A percentile compares a stretch with the other conserved stretches of the same genome.
Conservation (phyloP, 2,329 filamentous ascomycete genomes). For the Bipolaris sorokiniana region DNA sequence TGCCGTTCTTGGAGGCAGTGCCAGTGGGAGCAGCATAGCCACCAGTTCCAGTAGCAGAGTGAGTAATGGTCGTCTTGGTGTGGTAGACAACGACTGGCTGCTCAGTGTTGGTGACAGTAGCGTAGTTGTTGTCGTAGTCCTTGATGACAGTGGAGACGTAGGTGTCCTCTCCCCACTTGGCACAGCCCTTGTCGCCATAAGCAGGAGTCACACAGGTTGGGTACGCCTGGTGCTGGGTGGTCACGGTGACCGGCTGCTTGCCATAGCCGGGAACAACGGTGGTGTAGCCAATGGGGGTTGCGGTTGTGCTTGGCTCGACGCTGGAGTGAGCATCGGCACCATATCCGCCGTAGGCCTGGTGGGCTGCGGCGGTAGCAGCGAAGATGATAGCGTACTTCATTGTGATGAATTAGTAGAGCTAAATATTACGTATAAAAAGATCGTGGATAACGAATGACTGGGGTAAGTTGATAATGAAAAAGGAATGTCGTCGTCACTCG, state of each 20-base stretch:
- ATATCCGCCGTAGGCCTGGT: constrained; percentile 28
- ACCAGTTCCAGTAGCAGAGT: constrained; percentile 24
- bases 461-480: constrained; percentile 22
- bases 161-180: constrained; percentile 31
- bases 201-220: constrained; percentile 35
- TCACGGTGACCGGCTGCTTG: constrained; percentile 39
- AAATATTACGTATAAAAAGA: constrained; percentile 10
- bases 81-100: constrained; percentile 38
- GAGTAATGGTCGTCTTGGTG: constrained; percentile 35
- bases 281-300: constrained; percentile 32
- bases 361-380: constrained; percentile 32
- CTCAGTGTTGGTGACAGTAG: constrained; percentile 36
- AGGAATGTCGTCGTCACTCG: constrained; percentile 21
- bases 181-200: constrained; percentile 24
- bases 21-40: constrained; percentile 20
- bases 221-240: constrained; percentile 40
- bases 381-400: constrained; percentile 39
- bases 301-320: constrained; percentile 19
- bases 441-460: constrained; percentile 35
- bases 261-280: constrained; percentile 38
- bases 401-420: constrained; percentile 8
- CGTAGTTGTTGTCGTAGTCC: constrained; percentile 34
- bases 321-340: constrained; percentile 16
- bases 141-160: constrained; percentile 38
- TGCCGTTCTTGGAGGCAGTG: constrained; percentile 20